Evolutionary conservation across 2,329 filamentous ascomycete species (phyloP).

Genomic region (Hymenotorrendiella dingleyae): DNA sequence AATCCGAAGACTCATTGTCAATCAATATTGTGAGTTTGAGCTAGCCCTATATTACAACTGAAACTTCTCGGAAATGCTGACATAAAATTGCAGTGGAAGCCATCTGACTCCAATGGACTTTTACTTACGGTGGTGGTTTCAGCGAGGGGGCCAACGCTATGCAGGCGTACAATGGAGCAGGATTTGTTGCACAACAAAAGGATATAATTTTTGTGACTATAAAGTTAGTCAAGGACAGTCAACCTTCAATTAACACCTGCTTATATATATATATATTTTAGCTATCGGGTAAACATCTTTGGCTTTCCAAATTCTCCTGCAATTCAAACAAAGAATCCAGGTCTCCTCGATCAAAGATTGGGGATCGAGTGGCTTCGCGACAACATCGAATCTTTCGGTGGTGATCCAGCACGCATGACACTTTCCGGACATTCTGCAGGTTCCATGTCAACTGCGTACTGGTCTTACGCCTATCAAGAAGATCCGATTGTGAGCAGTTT

Average conservation of each 20-base stretch:
- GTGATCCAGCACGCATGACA: slow-evolving; percentile 33
- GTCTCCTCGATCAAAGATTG: slow-evolving; percentile 54
- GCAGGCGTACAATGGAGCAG: slow-evolving; percentile 36
- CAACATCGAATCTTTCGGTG: slow-evolving; percentile 43
- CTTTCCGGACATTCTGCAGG: slow-evolving; percentile 39
- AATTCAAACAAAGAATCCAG: slow-evolving; percentile 42
- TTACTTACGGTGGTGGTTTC: slow-evolving; percentile 37
- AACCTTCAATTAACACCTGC: too few relatives aligned
- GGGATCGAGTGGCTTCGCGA: slow-evolving; percentile 42
- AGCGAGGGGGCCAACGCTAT: slow-evolving; percentile 32
- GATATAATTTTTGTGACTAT: slow-evolving; percentile 38
- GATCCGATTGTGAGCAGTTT: slow-evolving; percentile 4
- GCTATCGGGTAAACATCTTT: slow-evolving; percentile 31
- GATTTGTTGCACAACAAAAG: slow-evolving; percentile 34
- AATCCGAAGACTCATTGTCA: slow-evolving; percentile 1
- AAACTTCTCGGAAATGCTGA: too few relatives aligned
- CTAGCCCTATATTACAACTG: not conserved
- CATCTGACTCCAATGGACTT: slow-evolving; percentile 28
- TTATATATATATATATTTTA: too few relatives aligned
- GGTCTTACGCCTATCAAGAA: not conserved
- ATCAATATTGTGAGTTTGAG: not conserved
- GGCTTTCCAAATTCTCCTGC: slow-evolving; percentile 28
- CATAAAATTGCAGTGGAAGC: slow-evolving; percentile 1
- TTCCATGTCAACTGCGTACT: slow-evolving; percentile 1
- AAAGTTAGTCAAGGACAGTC: too few relatives aligned